Conservation (phyloP, 1,139 yeast genomes). For the Diutina siamensis region DNA sequence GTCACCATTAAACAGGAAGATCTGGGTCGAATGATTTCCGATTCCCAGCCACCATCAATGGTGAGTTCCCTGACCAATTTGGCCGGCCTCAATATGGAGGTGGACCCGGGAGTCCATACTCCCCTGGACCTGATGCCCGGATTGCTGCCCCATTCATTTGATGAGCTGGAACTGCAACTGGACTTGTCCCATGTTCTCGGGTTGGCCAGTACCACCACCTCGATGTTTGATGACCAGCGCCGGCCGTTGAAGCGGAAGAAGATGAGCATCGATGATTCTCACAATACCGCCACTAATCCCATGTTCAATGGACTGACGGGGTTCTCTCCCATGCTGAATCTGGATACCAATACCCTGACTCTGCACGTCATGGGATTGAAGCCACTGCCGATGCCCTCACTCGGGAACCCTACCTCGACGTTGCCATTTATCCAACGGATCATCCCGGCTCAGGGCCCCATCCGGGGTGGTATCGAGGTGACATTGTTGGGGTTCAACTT, state of each 20-base stretch:
- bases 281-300: constrained; percentile 26
- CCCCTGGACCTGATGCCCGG: constrained; percentile 3
- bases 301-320: constrained; percentile 37
- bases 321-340: constrained; percentile 33
- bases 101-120: background rate
- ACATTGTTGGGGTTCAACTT: constrained; percentile 82
- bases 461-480: constrained; percentile 91
- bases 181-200: constrained; percentile 1
- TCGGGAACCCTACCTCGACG: constrained; percentile 13
- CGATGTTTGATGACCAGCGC: constrained; percentile 12
- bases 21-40: background rate
- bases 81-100: background rate
- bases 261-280: constrained; percentile 33
- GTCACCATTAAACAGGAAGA: constrained; percentile 10
- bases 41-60: background rate
- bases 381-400: constrained; percentile 7
- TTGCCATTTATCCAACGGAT: constrained; percentile 64
- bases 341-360: constrained; percentile 31
- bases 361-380: constrained; percentile 13
- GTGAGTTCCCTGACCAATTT: constrained; percentile 1
- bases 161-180: constrained; percentile 6
- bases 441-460: constrained; percentile 90
- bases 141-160: constrained; percentile 2
- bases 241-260: constrained; percentile 32
- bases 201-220: background rate